Percentiles rank a stretch among this genome's conserved stretches.
phyloP scores from a whole-genome alignment of 805 yeast genomes.

The Ogataea allantospora region DNA sequence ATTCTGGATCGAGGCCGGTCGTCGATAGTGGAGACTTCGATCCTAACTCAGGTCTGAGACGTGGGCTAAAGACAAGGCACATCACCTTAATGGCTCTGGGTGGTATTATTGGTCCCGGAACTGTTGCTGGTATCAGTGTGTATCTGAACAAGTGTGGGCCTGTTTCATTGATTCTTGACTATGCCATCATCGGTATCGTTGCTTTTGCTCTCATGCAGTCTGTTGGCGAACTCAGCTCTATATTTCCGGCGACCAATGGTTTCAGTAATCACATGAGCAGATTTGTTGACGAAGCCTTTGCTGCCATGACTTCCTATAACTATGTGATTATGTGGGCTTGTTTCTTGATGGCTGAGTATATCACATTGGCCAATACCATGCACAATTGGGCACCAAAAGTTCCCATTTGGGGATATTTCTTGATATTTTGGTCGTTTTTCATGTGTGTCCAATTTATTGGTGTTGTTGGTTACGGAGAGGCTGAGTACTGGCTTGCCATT shows the following conservation, averaged over 20 bases:
- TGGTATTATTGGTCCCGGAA: constrained; percentile 58
- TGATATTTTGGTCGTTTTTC: constrained; percentile 52
- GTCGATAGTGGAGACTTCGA: constrained; percentile 18
- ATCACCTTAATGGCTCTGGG: constrained; percentile 51
- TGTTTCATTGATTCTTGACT: constrained; percentile 45
- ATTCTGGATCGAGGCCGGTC: neutral
- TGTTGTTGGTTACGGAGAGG: constrained; percentile 53
- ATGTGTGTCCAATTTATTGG: constrained; percentile 48
- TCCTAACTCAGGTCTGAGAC: constrained; percentile 38
- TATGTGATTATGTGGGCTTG: constrained; percentile 55
- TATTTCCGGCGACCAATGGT: constrained; percentile 40
- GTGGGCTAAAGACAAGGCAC: constrained; percentile 50
- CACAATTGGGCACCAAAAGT: constrained; percentile 49
- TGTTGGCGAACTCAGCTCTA: constrained; percentile 48
- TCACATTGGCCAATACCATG: constrained; percentile 47
- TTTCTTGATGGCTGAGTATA: constrained; percentile 50
- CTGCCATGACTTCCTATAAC: constrained; percentile 49
- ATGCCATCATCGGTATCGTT: constrained; percentile 45
- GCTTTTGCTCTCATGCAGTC: constrained; percentile 52
- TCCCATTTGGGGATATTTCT: constrained; percentile 54
- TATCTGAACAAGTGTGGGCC: constrained; percentile 48
- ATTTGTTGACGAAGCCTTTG: constrained; percentile 50
- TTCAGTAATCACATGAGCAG: constrained; percentile 49
- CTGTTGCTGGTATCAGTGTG: constrained; percentile 46
- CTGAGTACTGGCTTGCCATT: constrained; percentile 52